Percentiles rank a stretch among this genome's conserved stretches.
phyloP scores from a whole-genome alignment of 148 eudicot species.

The Salicornia ramosissima region DNA sequence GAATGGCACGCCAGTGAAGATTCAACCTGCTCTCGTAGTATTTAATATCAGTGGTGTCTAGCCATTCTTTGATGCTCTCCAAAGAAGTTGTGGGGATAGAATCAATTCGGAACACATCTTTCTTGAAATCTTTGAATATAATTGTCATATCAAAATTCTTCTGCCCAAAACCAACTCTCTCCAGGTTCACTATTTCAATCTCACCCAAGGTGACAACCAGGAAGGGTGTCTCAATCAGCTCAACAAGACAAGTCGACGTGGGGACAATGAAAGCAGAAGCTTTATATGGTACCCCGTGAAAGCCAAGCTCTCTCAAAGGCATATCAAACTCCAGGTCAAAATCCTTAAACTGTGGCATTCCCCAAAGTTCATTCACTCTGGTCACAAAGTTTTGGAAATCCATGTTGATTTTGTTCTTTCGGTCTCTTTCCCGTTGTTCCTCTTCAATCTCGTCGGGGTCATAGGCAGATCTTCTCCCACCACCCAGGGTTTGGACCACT shows the following conservation, averaged over 20 bases:
- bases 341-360: slow-evolving; percentile 63
- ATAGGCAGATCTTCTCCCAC: slow-evolving; percentile 83
- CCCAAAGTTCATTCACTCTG: slow-evolving; percentile 91
- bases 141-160: slow-evolving; percentile 93
- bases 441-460: slow-evolving; percentile 99
- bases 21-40: slow-evolving; percentile 93
- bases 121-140: slow-evolving; percentile 87
- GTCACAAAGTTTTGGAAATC: slow-evolving; percentile 77
- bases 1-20: slow-evolving; percentile 77
- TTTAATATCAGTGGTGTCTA: slow-evolving; percentile 83
- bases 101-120: slow-evolving; percentile 80
- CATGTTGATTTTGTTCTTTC: slow-evolving; percentile 89
- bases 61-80: slow-evolving; percentile 93
- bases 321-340: slow-evolving; percentile 87
- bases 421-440: slow-evolving; percentile 84
- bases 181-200: slow-evolving; percentile 87
- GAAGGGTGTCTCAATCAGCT: slow-evolving; percentile 78
- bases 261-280: slow-evolving; percentile 92
- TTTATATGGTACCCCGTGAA: slow-evolving; percentile 87
- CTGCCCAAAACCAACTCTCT: slow-evolving; percentile 91
- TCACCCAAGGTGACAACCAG: slow-evolving; percentile 69
- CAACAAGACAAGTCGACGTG: slow-evolving; percentile 87
- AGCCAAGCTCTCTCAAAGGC: slow-evolving; percentile 94
- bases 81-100: slow-evolving; percentile 79
- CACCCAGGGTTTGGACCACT: slow-evolving; percentile 85